Evolutionary conservation across 208 protist species (phyloP).

Genomic region (Porcisia hertigi): DNA sequence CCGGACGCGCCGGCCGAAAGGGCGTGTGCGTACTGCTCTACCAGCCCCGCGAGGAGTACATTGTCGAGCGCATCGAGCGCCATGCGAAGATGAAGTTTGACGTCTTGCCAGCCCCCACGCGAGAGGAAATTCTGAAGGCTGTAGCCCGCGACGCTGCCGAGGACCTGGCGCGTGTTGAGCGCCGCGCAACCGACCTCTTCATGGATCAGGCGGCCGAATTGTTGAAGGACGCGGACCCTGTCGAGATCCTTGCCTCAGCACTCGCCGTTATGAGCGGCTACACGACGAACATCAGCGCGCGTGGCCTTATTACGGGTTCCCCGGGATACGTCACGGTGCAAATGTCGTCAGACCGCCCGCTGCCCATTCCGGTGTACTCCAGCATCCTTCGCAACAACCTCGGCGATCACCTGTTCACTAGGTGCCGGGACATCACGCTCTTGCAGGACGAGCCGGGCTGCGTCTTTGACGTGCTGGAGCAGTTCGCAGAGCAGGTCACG

Average conservation of each 20-base stretch:
- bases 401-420: constrained; percentile 77
- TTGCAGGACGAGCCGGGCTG: constrained; percentile 85
- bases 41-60: constrained; percentile 82
- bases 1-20: constrained; percentile 93
- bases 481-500: constrained; percentile 62
- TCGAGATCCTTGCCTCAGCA: constrained; percentile 85
- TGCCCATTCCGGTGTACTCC: constrained; percentile 86
- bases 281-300: constrained; percentile 84
- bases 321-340: constrained; percentile 77
- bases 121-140: constrained; percentile 86
- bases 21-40: constrained; percentile 91
- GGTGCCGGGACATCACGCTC: constrained; percentile 84
- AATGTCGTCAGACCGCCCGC: constrained; percentile 64
- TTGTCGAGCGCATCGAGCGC: constrained; percentile 90
- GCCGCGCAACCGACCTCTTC: constrained; percentile 82
- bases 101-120: constrained; percentile 82
- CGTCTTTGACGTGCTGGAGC: constrained; percentile 89
- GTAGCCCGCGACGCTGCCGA: constrained; percentile 84
- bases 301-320: constrained; percentile 81
- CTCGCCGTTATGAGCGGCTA: constrained; percentile 92
- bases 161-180: constrained; percentile 88
- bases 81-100: constrained; percentile 92
- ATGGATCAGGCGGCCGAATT: constrained; percentile 87
- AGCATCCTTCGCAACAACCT: constrained; percentile 88
- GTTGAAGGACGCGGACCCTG: constrained; percentile 86